Base-by-base conservation (phyloP, 2,329 filamentous ascomycete genomes). In the Scytalidium sp. region DNA sequence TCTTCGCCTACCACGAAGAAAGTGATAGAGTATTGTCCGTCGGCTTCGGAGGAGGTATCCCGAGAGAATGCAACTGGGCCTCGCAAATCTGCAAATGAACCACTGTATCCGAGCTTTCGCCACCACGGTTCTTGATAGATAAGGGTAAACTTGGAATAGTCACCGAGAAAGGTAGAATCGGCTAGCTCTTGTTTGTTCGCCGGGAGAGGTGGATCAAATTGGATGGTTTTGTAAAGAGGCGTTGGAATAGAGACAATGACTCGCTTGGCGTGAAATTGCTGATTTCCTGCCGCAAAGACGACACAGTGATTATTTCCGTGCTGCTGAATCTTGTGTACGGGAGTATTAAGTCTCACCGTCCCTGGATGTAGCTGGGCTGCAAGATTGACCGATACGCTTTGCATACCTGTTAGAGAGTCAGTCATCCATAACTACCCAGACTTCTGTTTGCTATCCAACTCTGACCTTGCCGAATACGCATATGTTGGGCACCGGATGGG, bases 211-310 rank as follows among this genome's bases (percentile, higher is more conserved):
- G 63, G 63, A 4, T 56, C 51, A 60, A 83, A 82, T 0, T 40
- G 48, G 25, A 84, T 75, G 6, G 62, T 67, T 27, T 69, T 67
- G 19, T 74, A 66, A 0, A 74, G 62, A 0, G 78, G 71, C 2
- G 69, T 73, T 0, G 79, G 75, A 0, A 81, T 62, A 0, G 78
- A 72, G 1, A 73, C 58, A 45, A 83, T 74, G 15, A 79, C 71
- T 32, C 73, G 74, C 13, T 67, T 66, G 2, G 70, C 73, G 13
- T 7, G 8, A 29, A 29, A 29, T 13, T 29, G 25, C 25, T 3
- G 45, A 39, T 43, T 21, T 17, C 21, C 41, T 4, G 50, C 46
- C 15, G 23, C 42, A 5, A n/a, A n/a, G n/a, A 49, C 40, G 3
- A 17, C 13, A 29, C 25, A 29, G 13, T 21, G 45, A 65, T 3